phyloP scores from a whole-genome alignment of 2,329 filamentous ascomycete species.

The Huntiella decipiens region DNA sequence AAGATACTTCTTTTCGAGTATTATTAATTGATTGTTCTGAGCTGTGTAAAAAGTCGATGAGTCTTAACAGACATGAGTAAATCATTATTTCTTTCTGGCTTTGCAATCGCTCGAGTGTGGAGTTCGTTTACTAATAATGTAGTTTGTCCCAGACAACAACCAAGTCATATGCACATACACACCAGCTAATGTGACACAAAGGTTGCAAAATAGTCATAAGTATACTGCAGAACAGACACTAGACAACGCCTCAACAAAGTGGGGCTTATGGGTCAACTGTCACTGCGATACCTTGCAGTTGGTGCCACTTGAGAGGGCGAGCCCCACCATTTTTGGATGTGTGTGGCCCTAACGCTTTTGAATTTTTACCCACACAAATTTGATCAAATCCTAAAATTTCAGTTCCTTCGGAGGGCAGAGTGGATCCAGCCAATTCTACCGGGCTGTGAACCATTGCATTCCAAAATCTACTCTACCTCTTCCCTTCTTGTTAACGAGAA shows the following conservation, averaged over 20 bases:
- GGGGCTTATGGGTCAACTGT: not conserved
- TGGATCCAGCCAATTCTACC: slow-evolving; percentile 11
- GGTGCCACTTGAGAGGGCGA: not conserved
- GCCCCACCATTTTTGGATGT: slow-evolving; percentile 10
- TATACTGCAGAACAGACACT: too few relatives aligned
- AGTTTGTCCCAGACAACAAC: too few relatives aligned
- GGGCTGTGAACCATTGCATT: slow-evolving; percentile 10
- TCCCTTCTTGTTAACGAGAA: slow-evolving; percentile 12
- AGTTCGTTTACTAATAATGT: too few relatives aligned
- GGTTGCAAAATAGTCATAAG: too few relatives aligned
- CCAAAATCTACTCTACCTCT: slow-evolving; percentile 11
- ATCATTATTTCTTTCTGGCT: too few relatives aligned
- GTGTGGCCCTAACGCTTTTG: slow-evolving; percentile 12
- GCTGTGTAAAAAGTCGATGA: too few relatives aligned
- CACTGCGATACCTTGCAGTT: not conserved
- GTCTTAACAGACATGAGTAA: too few relatives aligned
- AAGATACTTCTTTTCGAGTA: too few relatives aligned
- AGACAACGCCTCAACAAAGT: not conserved
- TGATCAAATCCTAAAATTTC: slow-evolving; percentile 12
- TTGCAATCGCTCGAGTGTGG: too few relatives aligned
- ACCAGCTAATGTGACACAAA: too few relatives aligned
- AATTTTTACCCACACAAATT: slow-evolving; percentile 12
- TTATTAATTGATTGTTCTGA: too few relatives aligned
- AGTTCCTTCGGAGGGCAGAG: slow-evolving; percentile 10
- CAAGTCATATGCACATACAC: too few relatives aligned